Percentiles rank a stretch among this genome's conserved stretches.
Conservation (phyloP, 2,329 filamentous ascomycete genomes). For the Capronia americana region DNA sequence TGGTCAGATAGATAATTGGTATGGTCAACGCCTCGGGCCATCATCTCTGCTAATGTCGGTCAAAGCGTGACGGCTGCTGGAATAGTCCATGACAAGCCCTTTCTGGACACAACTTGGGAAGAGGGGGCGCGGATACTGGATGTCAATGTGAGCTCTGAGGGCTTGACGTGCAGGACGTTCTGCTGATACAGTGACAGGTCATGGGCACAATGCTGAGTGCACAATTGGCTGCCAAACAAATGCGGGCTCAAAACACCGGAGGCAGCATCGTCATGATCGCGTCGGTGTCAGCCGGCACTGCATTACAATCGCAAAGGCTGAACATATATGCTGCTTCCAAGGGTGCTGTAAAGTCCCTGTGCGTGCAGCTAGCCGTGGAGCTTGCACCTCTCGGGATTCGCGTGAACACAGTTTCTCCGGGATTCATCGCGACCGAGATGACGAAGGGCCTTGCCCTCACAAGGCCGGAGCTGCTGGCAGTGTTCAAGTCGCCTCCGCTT, state of each 20-base stretch:
- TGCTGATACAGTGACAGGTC: conserved; percentile 52
- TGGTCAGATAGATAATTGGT: conserved; percentile 34
- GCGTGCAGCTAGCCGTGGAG: conserved; percentile 54
- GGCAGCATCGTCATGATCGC: conserved; percentile 38
- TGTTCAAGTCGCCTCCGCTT: conserved; percentile 28
- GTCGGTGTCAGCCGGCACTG: conserved; percentile 32
- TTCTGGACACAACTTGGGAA: conserved; percentile 53
- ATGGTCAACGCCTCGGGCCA: background rate
- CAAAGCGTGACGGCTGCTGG: conserved; percentile 40
- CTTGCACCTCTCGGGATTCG: conserved; percentile 57
- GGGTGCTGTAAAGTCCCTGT: conserved; percentile 51
- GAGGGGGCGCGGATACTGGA: conserved; percentile 51
- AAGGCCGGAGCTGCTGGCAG: conserved; percentile 28
- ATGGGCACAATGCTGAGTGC: conserved; percentile 55
- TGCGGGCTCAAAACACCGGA: conserved; percentile 57
- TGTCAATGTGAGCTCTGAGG: conserved; percentile 53
- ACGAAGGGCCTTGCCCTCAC: conserved; percentile 49
- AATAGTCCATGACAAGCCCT: conserved; percentile 54
- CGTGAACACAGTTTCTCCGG: conserved; percentile 57
- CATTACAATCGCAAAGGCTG: conserved; percentile 44
- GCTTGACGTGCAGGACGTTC: conserved; percentile 44
- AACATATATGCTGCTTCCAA: conserved; percentile 49
- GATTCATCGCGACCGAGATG: conserved; percentile 53
- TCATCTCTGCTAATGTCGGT: background rate
- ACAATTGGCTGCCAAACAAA: conserved; percentile 57